Evolutionary conservation across 306 rosid genomes (phyloP), one percentile per base, ranked within the genome.

Genomic region (Cicer chorassanicum): DNA sequence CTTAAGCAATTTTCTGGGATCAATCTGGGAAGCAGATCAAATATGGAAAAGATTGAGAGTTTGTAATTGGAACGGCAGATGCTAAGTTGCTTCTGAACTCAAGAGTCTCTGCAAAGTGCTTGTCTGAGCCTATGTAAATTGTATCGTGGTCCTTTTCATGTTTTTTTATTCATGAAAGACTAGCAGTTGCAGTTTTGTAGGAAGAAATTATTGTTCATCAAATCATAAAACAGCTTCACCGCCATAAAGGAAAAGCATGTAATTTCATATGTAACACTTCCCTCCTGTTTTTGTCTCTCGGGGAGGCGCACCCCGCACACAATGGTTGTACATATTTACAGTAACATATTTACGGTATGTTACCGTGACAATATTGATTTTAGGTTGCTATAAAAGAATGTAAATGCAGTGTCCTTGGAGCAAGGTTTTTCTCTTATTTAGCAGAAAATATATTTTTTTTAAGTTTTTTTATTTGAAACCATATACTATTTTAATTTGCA

Each of bases 181-280:
- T 64, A 38, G 71, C 83, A 54, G 44, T 19, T 83, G 60, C 72
- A 73, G 43, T 65, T 36, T 68, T 77, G 50, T 68, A 73, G 69
- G 54, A 54, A 49, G 43, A 55, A 41, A 56, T 66, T 41, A 29
- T 77, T 68, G 82, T 74, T 80, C 44, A 36, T 41, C 67, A 68
- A 61, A 45, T 54, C 49, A 60, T 49, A 15, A 66, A 76, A 77
- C 73, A 19, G 50, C 67, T 67, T 50, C 64, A 3, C 55, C 24
- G 7, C 48, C 74, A 38, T 15, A 49, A 57, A 65, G 61, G 18
- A 42, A 45, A 65, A 59, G 70, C 70, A 44, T 50, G 16, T 56
- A 77, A 53, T 66, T 77, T 38, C 65, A 15, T 16, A 24, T 70
- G 45, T 51, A 54, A 15, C 19, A 5, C 43, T 60, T 7, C 19